Conservation (phyloP, 1,139 yeast species). For the Candida sanyaensis region DNA sequence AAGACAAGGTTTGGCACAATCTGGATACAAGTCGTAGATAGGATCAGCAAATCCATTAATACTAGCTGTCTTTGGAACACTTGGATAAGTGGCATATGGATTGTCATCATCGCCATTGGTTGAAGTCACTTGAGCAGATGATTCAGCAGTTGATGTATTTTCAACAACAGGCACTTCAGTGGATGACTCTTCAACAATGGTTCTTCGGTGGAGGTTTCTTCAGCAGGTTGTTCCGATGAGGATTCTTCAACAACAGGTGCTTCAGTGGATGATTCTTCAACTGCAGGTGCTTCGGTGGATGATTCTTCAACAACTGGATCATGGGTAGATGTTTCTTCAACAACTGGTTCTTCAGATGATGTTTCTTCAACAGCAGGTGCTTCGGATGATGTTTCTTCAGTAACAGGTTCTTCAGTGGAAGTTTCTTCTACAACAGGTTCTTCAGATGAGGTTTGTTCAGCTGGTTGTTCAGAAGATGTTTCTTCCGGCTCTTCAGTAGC, state of each 20-base stretch:
- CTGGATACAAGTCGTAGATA: conserved; percentile 24
- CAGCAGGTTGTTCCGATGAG: too few species aligned
- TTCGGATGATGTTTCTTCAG: background rate
- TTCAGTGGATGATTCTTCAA: background rate
- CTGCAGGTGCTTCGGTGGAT: background rate
- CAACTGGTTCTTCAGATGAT: background rate
- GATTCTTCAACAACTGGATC: background rate
- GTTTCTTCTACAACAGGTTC: background rate
- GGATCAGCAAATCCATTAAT: conserved; percentile 41
- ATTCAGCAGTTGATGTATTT: too few species aligned
- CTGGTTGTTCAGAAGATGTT: background rate
- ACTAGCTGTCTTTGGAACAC: conserved; percentile 35
- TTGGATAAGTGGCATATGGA: conserved; percentile 27
- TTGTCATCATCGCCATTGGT: conserved; percentile 8
- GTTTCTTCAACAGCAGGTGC: too few species aligned
- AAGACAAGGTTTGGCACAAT: conserved; percentile 25
- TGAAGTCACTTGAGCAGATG: conserved; percentile 5
- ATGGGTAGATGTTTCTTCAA: background rate
- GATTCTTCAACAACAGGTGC: background rate
- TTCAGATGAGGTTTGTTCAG: conserved; percentile 13
- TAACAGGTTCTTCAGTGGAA: background rate
- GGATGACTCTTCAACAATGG: too few species aligned
- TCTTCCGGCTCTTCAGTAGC: background rate
- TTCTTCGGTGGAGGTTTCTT: too few species aligned
- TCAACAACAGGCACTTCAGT: background rate